These are phyloP conservation scores for Lotmaria passim DNA, from an alignment of 208 protist genomes.

Conservation along the genomic window DNA sequence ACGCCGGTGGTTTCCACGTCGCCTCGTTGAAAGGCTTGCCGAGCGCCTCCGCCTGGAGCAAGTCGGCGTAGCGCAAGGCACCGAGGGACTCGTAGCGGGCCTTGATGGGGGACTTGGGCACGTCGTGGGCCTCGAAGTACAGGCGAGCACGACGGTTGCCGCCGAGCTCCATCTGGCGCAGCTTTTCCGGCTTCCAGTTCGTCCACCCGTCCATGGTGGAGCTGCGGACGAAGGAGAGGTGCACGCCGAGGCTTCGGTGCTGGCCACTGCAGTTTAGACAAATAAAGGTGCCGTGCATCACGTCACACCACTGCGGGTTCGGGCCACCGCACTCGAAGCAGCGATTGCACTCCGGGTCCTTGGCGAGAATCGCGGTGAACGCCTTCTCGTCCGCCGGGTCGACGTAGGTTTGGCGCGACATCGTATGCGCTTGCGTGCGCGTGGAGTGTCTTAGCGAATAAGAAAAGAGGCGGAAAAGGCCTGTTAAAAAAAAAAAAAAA, in stretches of 20 bases:
- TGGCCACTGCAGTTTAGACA: slow-evolving; percentile 92
- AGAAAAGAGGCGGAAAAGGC: neutral
- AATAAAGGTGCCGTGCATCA: slow-evolving; percentile 90
- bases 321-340: slow-evolving; percentile 89
- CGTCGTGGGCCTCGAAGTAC: slow-evolving; percentile 83
- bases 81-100: slow-evolving; percentile 78
- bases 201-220: slow-evolving; percentile 94
- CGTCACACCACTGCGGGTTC: slow-evolving; percentile 94
- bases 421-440: neutral
- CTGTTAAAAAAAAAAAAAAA: slow-evolving; percentile 22
- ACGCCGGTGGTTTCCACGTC: slow-evolving; percentile 77
- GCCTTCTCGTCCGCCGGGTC: slow-evolving; percentile 56
- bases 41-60: slow-evolving; percentile 82
- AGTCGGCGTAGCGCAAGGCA: slow-evolving; percentile 83
- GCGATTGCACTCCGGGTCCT: slow-evolving; percentile 77
- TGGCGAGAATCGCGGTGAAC: slow-evolving; percentile 72
- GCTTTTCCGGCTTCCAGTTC: slow-evolving; percentile 90
- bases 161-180: slow-evolving; percentile 89
- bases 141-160: slow-evolving; percentile 88
- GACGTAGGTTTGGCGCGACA: slow-evolving; percentile 42
- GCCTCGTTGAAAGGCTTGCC: slow-evolving; percentile 75
- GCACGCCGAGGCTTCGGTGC: slow-evolving; percentile 93
- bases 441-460: neutral
- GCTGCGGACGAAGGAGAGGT: slow-evolving; percentile 94
- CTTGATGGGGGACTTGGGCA: slow-evolving; percentile 66